Evolutionary conservation across 2,329 filamentous ascomycete genomes (phyloP).

Genomic region (Penicillium janthinellum): DNA sequence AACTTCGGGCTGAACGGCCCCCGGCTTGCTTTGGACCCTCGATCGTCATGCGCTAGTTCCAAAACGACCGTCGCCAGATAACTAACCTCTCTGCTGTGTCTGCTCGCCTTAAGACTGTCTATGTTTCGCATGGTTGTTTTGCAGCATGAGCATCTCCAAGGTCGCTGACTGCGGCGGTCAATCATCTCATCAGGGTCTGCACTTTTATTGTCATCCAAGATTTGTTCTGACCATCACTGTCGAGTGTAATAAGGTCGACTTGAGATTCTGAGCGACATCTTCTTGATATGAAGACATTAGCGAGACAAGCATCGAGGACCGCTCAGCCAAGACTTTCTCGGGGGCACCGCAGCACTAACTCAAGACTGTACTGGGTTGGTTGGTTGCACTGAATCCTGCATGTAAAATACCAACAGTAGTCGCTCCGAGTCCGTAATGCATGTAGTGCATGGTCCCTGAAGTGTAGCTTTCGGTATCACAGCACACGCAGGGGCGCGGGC

Average conservation of each 20-base stretch:
- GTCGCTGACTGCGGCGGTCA: too few relatives aligned
- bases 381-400: not conserved
- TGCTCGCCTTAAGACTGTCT: not conserved
- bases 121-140: not conserved
- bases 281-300: not conserved
- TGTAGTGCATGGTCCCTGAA: not conserved
- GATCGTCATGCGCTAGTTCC: conserved; percentile 20
- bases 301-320: not conserved
- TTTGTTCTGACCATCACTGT: not conserved
- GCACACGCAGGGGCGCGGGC: conserved; percentile 1
- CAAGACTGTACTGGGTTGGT: not conserved
- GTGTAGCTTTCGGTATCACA: conserved; percentile 1
- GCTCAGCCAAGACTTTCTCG: not conserved
- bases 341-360: not conserved
- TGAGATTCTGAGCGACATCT: not conserved
- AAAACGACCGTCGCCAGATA: not conserved
- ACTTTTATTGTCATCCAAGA: not conserved
- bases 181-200: too few relatives aligned
- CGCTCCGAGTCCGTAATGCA: not conserved
- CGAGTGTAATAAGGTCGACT: not conserved
- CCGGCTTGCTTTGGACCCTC: conserved; percentile 8
- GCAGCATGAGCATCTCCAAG: not conserved
- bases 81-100: too few relatives aligned
- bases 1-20: not conserved
- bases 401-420: not conserved